These are phyloP conservation scores for Cercospora janseana DNA, from an alignment of 2,329 filamentous ascomycete genomes.

Conservation along the genomic window DNA sequence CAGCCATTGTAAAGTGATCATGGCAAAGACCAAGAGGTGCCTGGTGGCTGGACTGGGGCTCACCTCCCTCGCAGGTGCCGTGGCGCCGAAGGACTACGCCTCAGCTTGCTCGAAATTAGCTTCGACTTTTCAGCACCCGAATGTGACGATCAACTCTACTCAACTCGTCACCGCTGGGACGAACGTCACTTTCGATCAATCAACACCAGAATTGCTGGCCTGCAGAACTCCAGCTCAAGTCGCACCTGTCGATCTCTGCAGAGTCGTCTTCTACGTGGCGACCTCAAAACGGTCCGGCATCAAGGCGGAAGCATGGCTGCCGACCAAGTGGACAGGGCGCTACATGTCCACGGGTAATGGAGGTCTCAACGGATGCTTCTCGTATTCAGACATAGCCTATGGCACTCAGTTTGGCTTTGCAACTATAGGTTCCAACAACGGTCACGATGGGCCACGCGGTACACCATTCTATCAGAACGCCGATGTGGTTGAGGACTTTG, in stretches of 20 bases:
- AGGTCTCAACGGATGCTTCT: constrained; percentile 42
- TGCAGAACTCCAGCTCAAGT: constrained; percentile 39
- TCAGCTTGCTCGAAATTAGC: constrained; percentile 27
- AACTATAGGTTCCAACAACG: constrained; percentile 43
- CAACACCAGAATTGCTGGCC: constrained; percentile 37
- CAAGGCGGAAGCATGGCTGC: constrained; percentile 48
- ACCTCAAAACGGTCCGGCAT: constrained; percentile 44
- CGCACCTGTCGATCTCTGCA: constrained; percentile 42
- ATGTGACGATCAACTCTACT: constrained; percentile 32
- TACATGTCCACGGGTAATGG: constrained; percentile 42
- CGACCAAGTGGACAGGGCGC: constrained; percentile 43
- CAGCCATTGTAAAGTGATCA: neutral
- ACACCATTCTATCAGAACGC: constrained; percentile 47
- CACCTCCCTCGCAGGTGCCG: constrained; percentile 16
- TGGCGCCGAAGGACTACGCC: constrained; percentile 18
- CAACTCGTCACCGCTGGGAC: constrained; percentile 32
- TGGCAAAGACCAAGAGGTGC: neutral
- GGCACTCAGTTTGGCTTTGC: constrained; percentile 42
- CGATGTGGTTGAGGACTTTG: constrained; percentile 51
- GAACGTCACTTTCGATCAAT: constrained; percentile 30
- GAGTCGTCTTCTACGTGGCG: constrained; percentile 42
- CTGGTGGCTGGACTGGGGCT: constrained; percentile 6
- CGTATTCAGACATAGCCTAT: constrained; percentile 43
- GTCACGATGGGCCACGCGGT: constrained; percentile 48
- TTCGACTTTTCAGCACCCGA: constrained; percentile 23